A percentile compares a stretch with the other conserved stretches of the same genome.
These are phyloP conservation scores for Starmerella apis DNA, from an alignment of 805 yeast species.

Conservation along the genomic window DNA sequence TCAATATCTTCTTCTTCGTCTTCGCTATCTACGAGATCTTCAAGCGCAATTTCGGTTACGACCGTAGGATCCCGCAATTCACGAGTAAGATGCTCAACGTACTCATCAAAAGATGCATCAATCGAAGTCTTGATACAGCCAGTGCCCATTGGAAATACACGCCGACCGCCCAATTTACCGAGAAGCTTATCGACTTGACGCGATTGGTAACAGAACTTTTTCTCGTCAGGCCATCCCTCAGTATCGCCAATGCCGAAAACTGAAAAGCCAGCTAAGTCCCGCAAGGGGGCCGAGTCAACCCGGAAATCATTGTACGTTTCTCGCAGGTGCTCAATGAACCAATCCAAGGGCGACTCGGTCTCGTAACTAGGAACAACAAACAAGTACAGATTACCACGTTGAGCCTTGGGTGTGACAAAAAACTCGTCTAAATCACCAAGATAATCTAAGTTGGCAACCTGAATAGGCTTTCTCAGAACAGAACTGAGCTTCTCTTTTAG, in stretches of 20 bases:
- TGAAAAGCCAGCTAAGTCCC: conserved; percentile 61
- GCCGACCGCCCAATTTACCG: conserved; percentile 74
- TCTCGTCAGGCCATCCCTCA: conserved; percentile 62
- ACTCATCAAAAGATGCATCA: conserved; percentile 53
- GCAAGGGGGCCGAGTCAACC: conserved; percentile 69
- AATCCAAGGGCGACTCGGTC: conserved; percentile 85
- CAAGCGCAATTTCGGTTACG: conserved; percentile 40
- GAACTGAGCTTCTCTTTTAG: conserved; percentile 35
- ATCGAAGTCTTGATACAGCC: conserved; percentile 58
- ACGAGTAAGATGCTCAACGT: conserved; percentile 52
- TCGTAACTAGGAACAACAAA: conserved; percentile 83
- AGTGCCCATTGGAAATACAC: conserved; percentile 73
- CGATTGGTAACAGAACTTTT: conserved; percentile 80
- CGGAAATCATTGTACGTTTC: conserved; percentile 81
- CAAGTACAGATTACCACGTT: conserved; percentile 40
- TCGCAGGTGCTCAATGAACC: conserved; percentile 63
- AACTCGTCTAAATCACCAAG: conserved; percentile 74
- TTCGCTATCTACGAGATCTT: conserved; percentile 49
- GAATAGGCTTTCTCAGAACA: conserved; percentile 36
- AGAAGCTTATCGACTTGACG: conserved; percentile 59
- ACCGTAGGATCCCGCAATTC: conserved; percentile 54
- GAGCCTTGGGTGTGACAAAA: conserved; percentile 50
- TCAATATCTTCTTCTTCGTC: conserved; percentile 38
- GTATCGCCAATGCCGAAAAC: conserved; percentile 82
- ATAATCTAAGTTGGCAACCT: conserved; percentile 62